phyloP scores from a whole-genome alignment of 2,329 filamentous ascomycete species.

The Mycocentrospora acerina region DNA sequence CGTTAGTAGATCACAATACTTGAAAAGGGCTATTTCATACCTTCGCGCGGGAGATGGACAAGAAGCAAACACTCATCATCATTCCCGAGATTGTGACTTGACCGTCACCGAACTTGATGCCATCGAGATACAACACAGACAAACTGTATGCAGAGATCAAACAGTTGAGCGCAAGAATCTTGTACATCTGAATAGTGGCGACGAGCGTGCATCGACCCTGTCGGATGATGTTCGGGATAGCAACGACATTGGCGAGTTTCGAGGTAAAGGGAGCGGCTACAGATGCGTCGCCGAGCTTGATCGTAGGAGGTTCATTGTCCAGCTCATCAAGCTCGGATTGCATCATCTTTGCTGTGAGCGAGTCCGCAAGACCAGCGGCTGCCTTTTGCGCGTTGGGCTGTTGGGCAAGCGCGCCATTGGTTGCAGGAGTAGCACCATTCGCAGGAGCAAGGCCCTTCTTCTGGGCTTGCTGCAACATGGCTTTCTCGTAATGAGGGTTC shows the following conservation, averaged over 20 bases:
- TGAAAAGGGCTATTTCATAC: conserved; percentile 41
- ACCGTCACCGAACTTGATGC: conserved; percentile 98
- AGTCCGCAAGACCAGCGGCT: conserved; percentile 79
- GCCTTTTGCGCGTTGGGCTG: conserved; percentile 51
- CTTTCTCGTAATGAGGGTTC: conserved; percentile 94
- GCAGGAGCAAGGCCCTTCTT: conserved; percentile 70
- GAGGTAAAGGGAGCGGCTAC: conserved; percentile 97
- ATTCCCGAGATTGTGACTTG: conserved; percentile 99
- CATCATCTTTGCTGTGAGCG: conserved; percentile 81
- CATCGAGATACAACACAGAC: conserved; percentile 93
- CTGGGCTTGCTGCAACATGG: conserved; percentile 80
- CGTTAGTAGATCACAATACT: conserved; percentile 26
- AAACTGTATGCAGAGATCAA: conserved; percentile 97
- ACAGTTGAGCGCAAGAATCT: conserved; percentile 96
- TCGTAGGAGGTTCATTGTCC: conserved; percentile 86
- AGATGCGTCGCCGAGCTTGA: conserved; percentile 96
- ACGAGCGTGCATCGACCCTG: conserved; percentile 97
- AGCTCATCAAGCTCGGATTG: conserved; percentile 73
- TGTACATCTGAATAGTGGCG: conserved; percentile 99
- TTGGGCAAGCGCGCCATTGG: conserved; percentile 25
- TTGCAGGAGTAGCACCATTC: conserved; percentile 35
- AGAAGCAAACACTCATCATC: conserved; percentile 99
- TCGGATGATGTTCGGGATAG: conserved; percentile 96
- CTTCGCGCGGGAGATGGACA: conserved; percentile 96
- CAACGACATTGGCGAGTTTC: conserved; percentile 94